Evolutionary conservation across 768 basidiomycete species (phyloP), one percentile per base, ranked within the genome.

Genomic region (Imleria badia): DNA sequence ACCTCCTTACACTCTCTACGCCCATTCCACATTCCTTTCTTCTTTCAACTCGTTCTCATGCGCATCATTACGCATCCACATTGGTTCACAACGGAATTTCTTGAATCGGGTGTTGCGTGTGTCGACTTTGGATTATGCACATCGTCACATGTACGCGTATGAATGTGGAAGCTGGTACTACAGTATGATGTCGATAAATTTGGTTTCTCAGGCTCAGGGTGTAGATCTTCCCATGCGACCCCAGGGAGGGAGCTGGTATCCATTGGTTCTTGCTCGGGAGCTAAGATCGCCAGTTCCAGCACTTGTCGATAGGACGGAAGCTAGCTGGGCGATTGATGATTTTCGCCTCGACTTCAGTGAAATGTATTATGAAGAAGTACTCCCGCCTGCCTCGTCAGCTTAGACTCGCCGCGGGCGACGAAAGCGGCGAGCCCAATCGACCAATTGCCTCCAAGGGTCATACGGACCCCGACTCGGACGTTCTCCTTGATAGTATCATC

Each of bases 81-180:
- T 55, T 48, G 35, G 30, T 42, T 54, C 22, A 39, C 36, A 17
- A 45, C 30, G 51, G 48, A 46, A 45, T 44, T 35, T 66, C 44
- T 60, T 55, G 58, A 19, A 42, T 30, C 45, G 35, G 2, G 12
- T 34, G 39, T 6, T 39, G 46, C 42, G n/a, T 29, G 20, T 38
- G 3, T 23, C 13, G 31, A 38, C 10, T 14, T 33, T 62, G 41
- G 23, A 34, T 30, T 38, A 36, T 40, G 51, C 17, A 49, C 6
- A 36, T 45, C 22, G 15, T 23, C 30, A 20, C 33, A n/a, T 30
- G 14, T 45, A 48, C 14, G 0, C 6, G 6, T 30, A 47, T n/a
- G 44, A 35, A 23, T 17, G 6, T 17, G 20, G 31, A 58, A 17
- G 26, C 26, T 26, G 26, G 26, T 26, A n/a, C n/a, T n/a, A n/a